A percentile compares a stretch with the other conserved stretches of the same genome.
Evolutionary conservation across 1,284 basidiomycete species (phyloP).

Genomic region (Leccinum angustisporum): DNA sequence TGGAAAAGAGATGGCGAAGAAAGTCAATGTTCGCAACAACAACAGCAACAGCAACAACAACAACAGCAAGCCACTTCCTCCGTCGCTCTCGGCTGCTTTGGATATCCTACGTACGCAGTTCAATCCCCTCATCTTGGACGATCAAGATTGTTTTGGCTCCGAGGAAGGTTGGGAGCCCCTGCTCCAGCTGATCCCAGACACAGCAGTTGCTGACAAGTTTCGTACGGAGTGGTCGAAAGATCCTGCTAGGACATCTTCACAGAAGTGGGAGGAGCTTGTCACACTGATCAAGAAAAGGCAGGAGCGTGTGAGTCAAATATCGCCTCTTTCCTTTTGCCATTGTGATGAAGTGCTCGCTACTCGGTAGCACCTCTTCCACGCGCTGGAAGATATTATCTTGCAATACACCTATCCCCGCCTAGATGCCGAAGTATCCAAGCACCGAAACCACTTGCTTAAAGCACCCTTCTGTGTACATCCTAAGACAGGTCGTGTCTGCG

Average conservation of each 20-base stretch:
- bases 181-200: slow-evolving; percentile 75
- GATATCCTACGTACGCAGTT: slow-evolving; percentile 60
- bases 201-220: slow-evolving; percentile 47
- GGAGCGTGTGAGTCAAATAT: slow-evolving; percentile 13
- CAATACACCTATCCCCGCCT: slow-evolving; percentile 97
- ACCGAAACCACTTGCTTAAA: slow-evolving; percentile 97
- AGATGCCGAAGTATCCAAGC: slow-evolving; percentile 96
- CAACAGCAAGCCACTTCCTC: slow-evolving; percentile 63
- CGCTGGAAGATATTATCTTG: slow-evolving; percentile 85
- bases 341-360: slow-evolving; percentile 6
- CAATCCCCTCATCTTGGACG: slow-evolving; percentile 68
- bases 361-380: slow-evolving; percentile 41
- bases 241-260: slow-evolving; percentile 53
- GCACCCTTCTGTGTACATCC: slow-evolving; percentile 97
- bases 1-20: slow-evolving; percentile 81
- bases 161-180: slow-evolving; percentile 76
- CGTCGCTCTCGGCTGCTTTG: slow-evolving; percentile 59
- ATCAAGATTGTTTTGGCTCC: slow-evolving; percentile 85
- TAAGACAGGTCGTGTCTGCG: slow-evolving; percentile 93
- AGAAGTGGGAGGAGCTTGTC: slow-evolving; percentile 79
- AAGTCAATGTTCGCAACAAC: slow-evolving; percentile 69
- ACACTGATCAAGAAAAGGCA: slow-evolving; percentile 32
- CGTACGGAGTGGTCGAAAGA: slow-evolving; percentile 62
- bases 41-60: no score
- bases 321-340: not conserved